Evolutionary conservation across 495 filamentous ascomycete species (phyloP), one percentile per base, ranked within the genome.

Genomic region (Parathielavia hyrcaniae): DNA sequence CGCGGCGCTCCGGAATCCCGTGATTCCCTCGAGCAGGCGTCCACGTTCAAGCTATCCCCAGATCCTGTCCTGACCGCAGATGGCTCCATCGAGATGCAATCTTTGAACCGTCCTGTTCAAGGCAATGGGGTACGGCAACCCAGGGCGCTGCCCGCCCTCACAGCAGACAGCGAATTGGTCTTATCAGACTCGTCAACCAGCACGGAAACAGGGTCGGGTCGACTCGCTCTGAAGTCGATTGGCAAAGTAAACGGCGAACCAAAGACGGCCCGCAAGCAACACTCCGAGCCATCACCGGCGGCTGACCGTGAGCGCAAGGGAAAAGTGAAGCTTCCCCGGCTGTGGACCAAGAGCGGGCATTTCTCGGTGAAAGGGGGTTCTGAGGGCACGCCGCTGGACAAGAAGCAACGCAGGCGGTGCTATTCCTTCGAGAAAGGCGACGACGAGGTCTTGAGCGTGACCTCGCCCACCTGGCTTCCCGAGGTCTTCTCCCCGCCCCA

Each of bases 351-450:
- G 19, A 13, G 17, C 9, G 17, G 39, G n/a, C n/a, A 36, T 14
- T 40, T 11, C 19, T 30, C 26, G 20, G 13, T 26, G 7, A 26
- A 52, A 5, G 30, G 39, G 22, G 9, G 40, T 36, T 11, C 22
- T 10, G 17, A 22, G 14, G 5, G 14, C 16, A 16, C n/a, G 23
- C 30, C 46, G 32, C 26, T 10, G 8, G 26, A 34, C 26, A 49
- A 19, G 26, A 30, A 43, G 2, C 53, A 38, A n/a, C 50, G 52
- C 5, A 16, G 19, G 10, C 26, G 61, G 19, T 14, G 53, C 1
- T 64, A 64, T 23, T 64, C 62, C 14, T 64, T 64, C 32, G 45
- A 56, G n/a, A 45, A 52, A 22, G 62, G 62, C 5, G 53, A 46
- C 36, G 57, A 64, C 49, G 58, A 64, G 13, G n/a, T 54, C 5